Evolutionary conservation across 2,329 filamentous ascomycete genomes (phyloP), one percentile per base, ranked within the genome.

Genomic region (Aspergillus sp.): DNA sequence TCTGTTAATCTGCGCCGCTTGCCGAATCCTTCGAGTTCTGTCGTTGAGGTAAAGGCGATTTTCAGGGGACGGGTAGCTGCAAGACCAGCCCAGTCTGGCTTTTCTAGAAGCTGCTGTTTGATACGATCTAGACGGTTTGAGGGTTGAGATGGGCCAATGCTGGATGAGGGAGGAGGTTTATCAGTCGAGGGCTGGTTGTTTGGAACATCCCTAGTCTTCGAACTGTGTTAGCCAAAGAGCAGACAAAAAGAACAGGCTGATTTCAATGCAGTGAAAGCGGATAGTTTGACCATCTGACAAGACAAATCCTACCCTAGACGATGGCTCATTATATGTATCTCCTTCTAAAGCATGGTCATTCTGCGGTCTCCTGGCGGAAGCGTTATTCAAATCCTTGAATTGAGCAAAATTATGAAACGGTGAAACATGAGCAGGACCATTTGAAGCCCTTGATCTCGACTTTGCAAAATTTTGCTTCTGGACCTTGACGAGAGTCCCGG

Each of bases 51-150:
- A 40, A 66, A 67, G 13, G 50, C 37, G 12, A 66, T 56, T n/a
- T 58, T 52, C 6, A 69, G 45, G 7, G 67, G 66, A 33, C 62
- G 62, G 8, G 61, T 47, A 5, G 53, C 53, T 7, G 61, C 60
- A 8, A 70, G 48, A 3, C 54, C 56, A n/a, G 60, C 66, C 68
- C 67, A 70, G 43, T 71, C 67, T 5, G 54, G 40, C 35, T 58
- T 57, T 40, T 62, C 46, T 5, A 70, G 60, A 1, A 70, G 54
- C 28, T 55, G 56, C 9, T 50, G 61, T 36, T 64, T 67, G 30
- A 68, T 48, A 6, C 39, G 12, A 11, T 58, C 59, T 38, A 67
- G 33, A 13, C 43, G 48, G 31, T 33, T 46, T 13, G 34, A 9
- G 30, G 35, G 11, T 39, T 44, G 37, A 7, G 33, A 12, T 32